phyloP scores from a whole-genome alignment of 257 asterid species.

The Nemophila menziesii region DNA sequence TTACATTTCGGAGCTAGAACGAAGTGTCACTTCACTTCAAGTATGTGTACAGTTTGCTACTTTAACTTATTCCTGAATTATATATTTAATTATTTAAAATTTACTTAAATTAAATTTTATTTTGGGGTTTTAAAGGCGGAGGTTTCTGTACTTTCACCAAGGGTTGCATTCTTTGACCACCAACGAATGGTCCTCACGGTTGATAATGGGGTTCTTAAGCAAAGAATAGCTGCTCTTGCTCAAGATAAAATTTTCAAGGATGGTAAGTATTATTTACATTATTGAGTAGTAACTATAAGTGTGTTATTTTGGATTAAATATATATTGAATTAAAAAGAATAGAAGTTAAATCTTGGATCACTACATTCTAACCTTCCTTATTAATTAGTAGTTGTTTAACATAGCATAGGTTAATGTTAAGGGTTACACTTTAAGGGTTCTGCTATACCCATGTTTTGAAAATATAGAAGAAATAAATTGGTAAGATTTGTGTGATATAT shows the following conservation, averaged over 20 bases:
- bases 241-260: conserved; percentile 91
- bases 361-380: too few relatives aligned
- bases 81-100: not conserved
- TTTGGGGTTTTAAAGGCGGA: conserved; percentile 45
- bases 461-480: too few relatives aligned
- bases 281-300: too few relatives aligned
- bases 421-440: too few relatives aligned
- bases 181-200: conserved; percentile 71
- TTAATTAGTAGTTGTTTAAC: too few relatives aligned
- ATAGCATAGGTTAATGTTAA: too few relatives aligned
- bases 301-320: too few relatives aligned
- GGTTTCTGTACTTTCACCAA: conserved; percentile 80
- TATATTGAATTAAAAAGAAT: too few relatives aligned
- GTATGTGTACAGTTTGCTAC: conserved; percentile 17
- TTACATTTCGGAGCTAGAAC: conserved; percentile 85
- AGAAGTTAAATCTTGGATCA: too few relatives aligned
- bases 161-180: conserved; percentile 94
- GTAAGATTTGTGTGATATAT: too few relatives aligned
- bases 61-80: not conserved
- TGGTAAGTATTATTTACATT: conserved; percentile 28
- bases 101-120: not conserved
- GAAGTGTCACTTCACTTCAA: conserved; percentile 76
- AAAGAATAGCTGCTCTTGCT: conserved; percentile 87
- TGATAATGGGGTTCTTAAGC: conserved; percentile 88
- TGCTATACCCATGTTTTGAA: too few relatives aligned